These are phyloP conservation scores for Mallotus repandus DNA, from an alignment of 441 rosid species.

Conservation along the genomic window DNA sequence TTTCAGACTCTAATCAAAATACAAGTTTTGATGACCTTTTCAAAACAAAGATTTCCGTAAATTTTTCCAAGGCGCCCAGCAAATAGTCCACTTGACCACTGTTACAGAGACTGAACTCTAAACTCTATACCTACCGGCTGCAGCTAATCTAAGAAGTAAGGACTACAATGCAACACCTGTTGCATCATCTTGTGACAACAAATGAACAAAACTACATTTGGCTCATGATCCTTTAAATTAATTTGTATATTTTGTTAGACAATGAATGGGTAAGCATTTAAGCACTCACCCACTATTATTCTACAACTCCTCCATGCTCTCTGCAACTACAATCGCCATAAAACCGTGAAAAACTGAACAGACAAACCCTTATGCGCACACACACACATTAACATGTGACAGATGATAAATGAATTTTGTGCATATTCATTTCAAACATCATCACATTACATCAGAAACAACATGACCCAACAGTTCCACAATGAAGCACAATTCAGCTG, in stretches of 20 bases:
- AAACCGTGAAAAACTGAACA: not conserved
- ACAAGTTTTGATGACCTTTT: no score
- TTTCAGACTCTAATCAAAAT: not conserved
- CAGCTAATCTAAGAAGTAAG: not conserved
- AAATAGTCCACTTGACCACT: no score
- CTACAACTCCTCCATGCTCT: not conserved
- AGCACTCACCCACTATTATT: not conserved
- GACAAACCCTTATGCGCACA: not conserved
- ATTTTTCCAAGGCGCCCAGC: not conserved
- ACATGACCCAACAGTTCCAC: not conserved
- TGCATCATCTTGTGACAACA: not conserved
- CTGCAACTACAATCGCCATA: not conserved
- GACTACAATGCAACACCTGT: not conserved
- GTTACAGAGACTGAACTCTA: not conserved
- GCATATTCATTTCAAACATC: conserved; percentile 5
- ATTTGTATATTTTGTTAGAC: not conserved
- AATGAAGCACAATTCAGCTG: not conserved
- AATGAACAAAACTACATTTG: not conserved
- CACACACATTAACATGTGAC: not conserved
- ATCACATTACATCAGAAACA: not conserved
- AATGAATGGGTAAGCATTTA: not conserved
- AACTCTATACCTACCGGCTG: no score
- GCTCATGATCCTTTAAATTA: not conserved
- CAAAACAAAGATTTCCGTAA: not conserved
- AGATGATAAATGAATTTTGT: conserved; percentile 6